phyloP scores from a whole-genome alignment of 2,329 filamentous ascomycete genomes.

The Ascochyta clinopodiicola region DNA sequence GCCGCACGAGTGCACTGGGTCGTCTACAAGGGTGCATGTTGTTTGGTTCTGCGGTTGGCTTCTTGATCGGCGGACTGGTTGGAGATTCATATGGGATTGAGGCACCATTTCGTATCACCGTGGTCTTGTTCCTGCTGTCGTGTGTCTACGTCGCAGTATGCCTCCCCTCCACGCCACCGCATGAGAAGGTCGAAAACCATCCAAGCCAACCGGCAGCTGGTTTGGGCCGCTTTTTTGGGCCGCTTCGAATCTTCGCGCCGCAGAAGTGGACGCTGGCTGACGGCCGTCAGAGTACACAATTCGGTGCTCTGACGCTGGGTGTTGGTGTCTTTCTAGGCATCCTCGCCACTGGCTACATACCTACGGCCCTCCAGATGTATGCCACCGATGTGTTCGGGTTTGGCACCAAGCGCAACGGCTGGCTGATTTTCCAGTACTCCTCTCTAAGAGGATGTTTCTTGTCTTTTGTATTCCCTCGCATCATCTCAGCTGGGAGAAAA shows the following conservation, averaged over 20 bases:
- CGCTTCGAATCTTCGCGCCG: constrained; percentile 67
- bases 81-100: constrained; percentile 69
- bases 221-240: constrained; percentile 66
- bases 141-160: constrained; percentile 51
- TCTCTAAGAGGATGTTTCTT: constrained; percentile 54
- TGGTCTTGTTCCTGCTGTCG: constrained; percentile 60
- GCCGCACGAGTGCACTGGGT: constrained; percentile 70
- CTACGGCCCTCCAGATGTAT: constrained; percentile 62
- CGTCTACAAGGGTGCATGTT: constrained; percentile 71
- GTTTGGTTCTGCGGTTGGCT: constrained; percentile 70
- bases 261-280: constrained; percentile 60
- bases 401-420: constrained; percentile 54
- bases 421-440: constrained; percentile 55
- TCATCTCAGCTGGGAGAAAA: constrained; percentile 51
- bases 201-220: constrained; percentile 40
- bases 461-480: constrained; percentile 53
- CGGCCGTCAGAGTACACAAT: constrained; percentile 62
- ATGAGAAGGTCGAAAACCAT: constrained; percentile 32
- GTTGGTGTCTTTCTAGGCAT: constrained; percentile 71
- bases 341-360: constrained; percentile 72
- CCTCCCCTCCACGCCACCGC: constrained; percentile 57
- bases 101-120: constrained; percentile 69
- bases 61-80: constrained; percentile 68
- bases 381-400: constrained; percentile 55
- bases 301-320: constrained; percentile 69